Percentiles rank a stretch among this genome's conserved stretches.
These are phyloP conservation scores for Rhizopogon salebrosus DNA, from an alignment of 768 basidiomycete genomes.

Conservation along the genomic window DNA sequence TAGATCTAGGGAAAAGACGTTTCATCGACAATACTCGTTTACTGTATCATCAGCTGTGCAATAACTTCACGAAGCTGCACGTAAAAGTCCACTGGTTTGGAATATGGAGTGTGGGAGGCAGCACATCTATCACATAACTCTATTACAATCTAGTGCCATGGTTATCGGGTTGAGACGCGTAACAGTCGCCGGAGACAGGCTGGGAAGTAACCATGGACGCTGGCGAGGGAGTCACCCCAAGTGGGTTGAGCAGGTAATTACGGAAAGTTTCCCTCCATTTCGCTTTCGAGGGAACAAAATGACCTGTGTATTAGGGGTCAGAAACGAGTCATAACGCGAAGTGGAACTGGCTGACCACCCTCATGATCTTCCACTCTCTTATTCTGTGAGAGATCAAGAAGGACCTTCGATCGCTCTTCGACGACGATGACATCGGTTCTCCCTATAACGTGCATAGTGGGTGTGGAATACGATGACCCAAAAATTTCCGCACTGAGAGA, in stretches of 20 bases:
- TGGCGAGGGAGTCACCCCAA: conserved; percentile 42
- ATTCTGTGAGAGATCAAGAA: conserved; percentile 50
- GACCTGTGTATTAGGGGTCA: conserved; percentile 41
- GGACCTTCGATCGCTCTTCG: conserved; percentile 56
- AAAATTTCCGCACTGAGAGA: conserved; percentile 48
- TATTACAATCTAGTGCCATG: background rate
- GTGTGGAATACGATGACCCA: conserved; percentile 52
- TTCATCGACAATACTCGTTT: too few species aligned
- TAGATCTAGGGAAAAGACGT: too few species aligned
- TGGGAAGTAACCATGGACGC: conserved; percentile 25
- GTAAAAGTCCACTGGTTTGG: too few species aligned
- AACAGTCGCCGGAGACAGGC: conserved; percentile 11
- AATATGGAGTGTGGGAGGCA: too few species aligned
- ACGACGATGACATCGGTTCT: conserved; percentile 69
- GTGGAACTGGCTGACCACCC: conserved; percentile 55
- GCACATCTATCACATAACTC: conserved; percentile 3
- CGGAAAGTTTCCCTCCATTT: conserved; percentile 73
- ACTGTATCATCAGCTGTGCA: too few species aligned
- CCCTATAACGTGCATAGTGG: conserved; percentile 77
- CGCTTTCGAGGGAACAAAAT: conserved; percentile 78
- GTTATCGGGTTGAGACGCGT: background rate
- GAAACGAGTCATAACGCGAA: background rate
- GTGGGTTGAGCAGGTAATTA: conserved; percentile 56
- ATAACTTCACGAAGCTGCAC: too few species aligned
- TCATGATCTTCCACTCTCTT: conserved; percentile 70